Evolutionary conservation across 2,329 filamentous ascomycete species (phyloP), one percentile per base, ranked within the genome.

Genomic region (Dactylellina parvicollis): DNA sequence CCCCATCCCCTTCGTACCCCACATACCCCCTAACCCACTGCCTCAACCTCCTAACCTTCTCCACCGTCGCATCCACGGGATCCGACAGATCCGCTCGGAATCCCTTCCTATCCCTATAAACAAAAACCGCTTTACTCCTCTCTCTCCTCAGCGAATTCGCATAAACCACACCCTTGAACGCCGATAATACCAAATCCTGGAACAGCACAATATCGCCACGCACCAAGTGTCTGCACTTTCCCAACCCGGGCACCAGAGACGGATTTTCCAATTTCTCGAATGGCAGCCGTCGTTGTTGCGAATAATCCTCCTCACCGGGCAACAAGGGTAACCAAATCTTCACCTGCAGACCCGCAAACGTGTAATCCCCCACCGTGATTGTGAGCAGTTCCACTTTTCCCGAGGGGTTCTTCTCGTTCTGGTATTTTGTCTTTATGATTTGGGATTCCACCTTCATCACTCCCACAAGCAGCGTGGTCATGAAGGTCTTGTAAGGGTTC

Each of bases 1-100:
- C 34, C 12, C 12, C 50, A 49, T 66, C 61, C 5, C 42, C 61
- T 18, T 66, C 61, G 28, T 28, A 40, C 4, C 61, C 61, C 1
- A 66, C 40, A 56, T 66, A 66, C 20, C 50, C 49, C 40, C 61
- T 56, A n/a, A 66, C 50, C 61, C 61, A 66, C 61, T 66, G 50
- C 32, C 61, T 54, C 40, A 66, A n/a, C 50, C 61, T 56, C 40
- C 61, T 55, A 16, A 66, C 61, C 40, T 66, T 66, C 61, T 66
- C 61, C 28, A 66, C 61, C 18, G 61, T 38, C 40, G 40, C 40
- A 56, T 66, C 61, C 40, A 47, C 61, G 9, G 61, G 61, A 40
- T 66, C 61, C 28, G 61, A 66, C 20, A 66, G 24, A 42, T 66
- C 61, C 18, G 42, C 61, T 20, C 61, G 24, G 20, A 56, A 49